Percentiles rank a stretch among this genome's conserved stretches.
Conservation (phyloP, 805 yeast species). For the Candida endomychidarum region DNA sequence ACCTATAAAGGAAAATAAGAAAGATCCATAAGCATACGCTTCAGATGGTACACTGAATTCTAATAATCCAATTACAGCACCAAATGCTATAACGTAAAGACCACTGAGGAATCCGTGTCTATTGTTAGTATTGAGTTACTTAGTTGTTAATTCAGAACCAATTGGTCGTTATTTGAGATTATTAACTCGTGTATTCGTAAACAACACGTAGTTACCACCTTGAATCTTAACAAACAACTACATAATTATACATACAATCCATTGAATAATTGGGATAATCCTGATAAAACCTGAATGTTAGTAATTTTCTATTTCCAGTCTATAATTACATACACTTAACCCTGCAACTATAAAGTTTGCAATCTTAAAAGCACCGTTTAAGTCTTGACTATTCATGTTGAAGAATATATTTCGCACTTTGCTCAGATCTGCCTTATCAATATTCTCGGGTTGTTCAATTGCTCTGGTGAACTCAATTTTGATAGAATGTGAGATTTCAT, state of each 20-base stretch:
- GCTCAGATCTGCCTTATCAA: too few species aligned
- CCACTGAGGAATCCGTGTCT: conserved; percentile 50
- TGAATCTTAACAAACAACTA: too few species aligned
- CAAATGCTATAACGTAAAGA: conserved; percentile 54
- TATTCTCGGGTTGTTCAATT: too few species aligned
- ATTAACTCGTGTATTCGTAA: too few species aligned
- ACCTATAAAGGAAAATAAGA: conserved; percentile 70
- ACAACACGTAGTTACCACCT: too few species aligned
- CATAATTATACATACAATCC: conserved; percentile 41
- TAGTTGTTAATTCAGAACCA: too few species aligned
- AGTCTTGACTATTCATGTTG: conserved; percentile 27
- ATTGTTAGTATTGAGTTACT: conserved; percentile 7
- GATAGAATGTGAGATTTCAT: too few species aligned
- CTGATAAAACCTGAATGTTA: conserved; percentile 41
- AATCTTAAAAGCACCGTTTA: conserved; percentile 46
- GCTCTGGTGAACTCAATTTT: too few species aligned
- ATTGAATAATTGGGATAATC: conserved; percentile 50
- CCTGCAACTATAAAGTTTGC: conserved; percentile 58
- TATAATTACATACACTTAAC: conserved; percentile 44
- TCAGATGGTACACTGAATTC: conserved; percentile 58
- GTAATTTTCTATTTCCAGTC: conserved; percentile 5
- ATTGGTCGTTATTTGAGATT: too few species aligned
- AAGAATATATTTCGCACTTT: too few species aligned
- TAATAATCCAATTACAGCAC: conserved; percentile 48
- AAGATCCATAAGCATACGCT: conserved; percentile 64